A percentile compares a stretch with the other conserved stretches of the same genome.
phyloP scores from a whole-genome alignment of 2,329 filamentous ascomycete species.

The Parastagonospora avenae region DNA sequence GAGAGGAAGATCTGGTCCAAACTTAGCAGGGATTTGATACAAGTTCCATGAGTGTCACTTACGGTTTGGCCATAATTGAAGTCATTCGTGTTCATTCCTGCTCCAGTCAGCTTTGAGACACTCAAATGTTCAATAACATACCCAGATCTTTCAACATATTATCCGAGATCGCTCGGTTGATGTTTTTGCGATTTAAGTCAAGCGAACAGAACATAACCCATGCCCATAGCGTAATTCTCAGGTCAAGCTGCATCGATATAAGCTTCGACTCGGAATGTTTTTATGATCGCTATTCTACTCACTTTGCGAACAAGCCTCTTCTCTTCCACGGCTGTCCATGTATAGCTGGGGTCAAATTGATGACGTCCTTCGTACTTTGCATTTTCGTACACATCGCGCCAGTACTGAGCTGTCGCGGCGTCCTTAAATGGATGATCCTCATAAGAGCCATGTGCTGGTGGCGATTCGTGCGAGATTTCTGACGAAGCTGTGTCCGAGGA shows the following conservation, averaged over 20 bases:
- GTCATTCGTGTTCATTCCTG: slow-evolving; percentile 38
- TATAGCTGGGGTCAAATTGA: slow-evolving; percentile 55
- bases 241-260: slow-evolving; percentile 25
- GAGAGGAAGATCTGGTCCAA: slow-evolving; percentile 36
- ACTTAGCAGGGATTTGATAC: slow-evolving; percentile 4
- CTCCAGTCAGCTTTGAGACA: not conserved
- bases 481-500: slow-evolving; percentile 21
- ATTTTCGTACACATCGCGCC: slow-evolving; percentile 31
- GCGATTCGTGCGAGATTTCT: slow-evolving; percentile 6
- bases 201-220: slow-evolving; percentile 58
- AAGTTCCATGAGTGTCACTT: not conserved
- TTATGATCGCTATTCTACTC: slow-evolving; percentile 13
- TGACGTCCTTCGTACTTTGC: slow-evolving; percentile 47
- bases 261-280: not conserved
- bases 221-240: slow-evolving; percentile 34
- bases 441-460: slow-evolving; percentile 16
- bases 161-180: slow-evolving; percentile 50
- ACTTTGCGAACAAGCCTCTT: slow-evolving; percentile 54
- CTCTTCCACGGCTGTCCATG: slow-evolving; percentile 55
- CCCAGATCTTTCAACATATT: slow-evolving; percentile 34
- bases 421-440: slow-evolving; percentile 32
- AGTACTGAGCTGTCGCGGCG: slow-evolving; percentile 28
- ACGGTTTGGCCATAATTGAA: slow-evolving; percentile 49
- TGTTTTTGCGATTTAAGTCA: slow-evolving; percentile 55
- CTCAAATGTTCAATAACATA: slow-evolving; percentile 17